These are phyloP conservation scores for Neospora caninum DNA, from an alignment of 169 alveolate species.

Conservation along the genomic window DNA sequence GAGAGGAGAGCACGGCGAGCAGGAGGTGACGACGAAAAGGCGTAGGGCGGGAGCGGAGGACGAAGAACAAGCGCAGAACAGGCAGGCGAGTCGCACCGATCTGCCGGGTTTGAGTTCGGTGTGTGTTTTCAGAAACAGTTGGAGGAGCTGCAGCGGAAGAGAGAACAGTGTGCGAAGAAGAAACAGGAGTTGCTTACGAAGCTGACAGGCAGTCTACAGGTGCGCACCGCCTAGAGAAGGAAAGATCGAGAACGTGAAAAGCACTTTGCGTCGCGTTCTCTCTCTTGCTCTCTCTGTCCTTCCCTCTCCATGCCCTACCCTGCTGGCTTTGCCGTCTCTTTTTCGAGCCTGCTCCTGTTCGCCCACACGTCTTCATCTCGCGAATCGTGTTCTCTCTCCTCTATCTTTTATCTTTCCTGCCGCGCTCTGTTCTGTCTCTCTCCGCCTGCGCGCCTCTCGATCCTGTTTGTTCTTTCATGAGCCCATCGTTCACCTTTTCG, in stretches of 20 bases:
- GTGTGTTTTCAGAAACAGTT: not conserved
- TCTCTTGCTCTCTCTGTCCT: too few relatives aligned
- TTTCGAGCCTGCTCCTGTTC: too few relatives aligned
- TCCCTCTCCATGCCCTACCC: too few relatives aligned
- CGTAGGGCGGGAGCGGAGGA: not conserved
- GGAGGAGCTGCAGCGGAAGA: slow-evolving; percentile 31
- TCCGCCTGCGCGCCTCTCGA: too few relatives aligned
- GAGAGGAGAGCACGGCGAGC: not conserved
- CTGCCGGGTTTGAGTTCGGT: not conserved
- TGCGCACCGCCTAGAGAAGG: not conserved
- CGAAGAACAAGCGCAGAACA: not conserved
- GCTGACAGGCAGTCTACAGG: slow-evolving; percentile 1
- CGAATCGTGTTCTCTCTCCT: too few relatives aligned
- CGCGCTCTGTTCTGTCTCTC: too few relatives aligned
- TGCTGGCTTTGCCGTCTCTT: too few relatives aligned
- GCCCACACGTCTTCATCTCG: too few relatives aligned
- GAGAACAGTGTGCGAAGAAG: not conserved
- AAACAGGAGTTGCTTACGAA: slow-evolving; percentile 18
- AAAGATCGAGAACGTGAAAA: too few relatives aligned
- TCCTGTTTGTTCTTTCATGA: not conserved
- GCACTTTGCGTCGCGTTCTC: too few relatives aligned
- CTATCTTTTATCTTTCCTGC: too few relatives aligned
- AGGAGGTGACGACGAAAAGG: not conserved
- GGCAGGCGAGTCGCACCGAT: not conserved
- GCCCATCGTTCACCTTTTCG: not conserved